These are phyloP conservation scores for Phytophthora tubulina DNA, from an alignment of 352 stramenopile species.

Conservation along the genomic window DNA sequence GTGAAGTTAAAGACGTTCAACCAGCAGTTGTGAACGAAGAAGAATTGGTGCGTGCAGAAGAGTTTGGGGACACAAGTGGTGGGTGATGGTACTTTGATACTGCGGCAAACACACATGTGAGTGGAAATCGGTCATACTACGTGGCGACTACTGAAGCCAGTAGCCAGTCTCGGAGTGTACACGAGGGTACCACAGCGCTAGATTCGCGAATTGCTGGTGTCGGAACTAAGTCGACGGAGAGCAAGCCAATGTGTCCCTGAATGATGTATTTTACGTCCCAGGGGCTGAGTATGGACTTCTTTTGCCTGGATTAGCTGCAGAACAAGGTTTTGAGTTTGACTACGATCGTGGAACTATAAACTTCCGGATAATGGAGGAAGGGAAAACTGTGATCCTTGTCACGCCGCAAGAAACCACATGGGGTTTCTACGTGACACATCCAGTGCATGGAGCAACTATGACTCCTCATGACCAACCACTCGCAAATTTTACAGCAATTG, in stretches of 20 bases:
- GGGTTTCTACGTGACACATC: slow-evolving; percentile 5
- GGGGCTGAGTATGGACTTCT: slow-evolving; percentile 7
- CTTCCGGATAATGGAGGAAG: slow-evolving; percentile 3
- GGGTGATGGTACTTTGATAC: slow-evolving; percentile 23
- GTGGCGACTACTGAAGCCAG: not conserved
- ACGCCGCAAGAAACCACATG: slow-evolving; percentile 7
- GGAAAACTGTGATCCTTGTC: not conserved
- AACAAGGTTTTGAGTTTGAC: slow-evolving; percentile 9
- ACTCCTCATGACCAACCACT: not conserved
- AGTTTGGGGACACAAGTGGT: not conserved
- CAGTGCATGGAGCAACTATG: not conserved
- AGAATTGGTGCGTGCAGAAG: not conserved
- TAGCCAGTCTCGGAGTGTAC: not conserved
- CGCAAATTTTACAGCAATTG: not conserved
- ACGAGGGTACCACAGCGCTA: not conserved
- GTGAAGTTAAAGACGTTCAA: not conserved
- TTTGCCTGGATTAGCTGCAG: no score
- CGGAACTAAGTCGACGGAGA: slow-evolving; percentile 10
- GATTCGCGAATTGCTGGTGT: slow-evolving; percentile 10
- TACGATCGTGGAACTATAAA: slow-evolving; percentile 7
- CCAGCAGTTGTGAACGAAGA: not conserved
- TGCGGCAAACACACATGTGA: not conserved
- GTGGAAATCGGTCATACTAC: slow-evolving; percentile 1
- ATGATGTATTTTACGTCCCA: slow-evolving; percentile 11
- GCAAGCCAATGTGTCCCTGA: not conserved